A percentile compares a stretch with the other conserved stretches of the same genome.
phyloP scores from a whole-genome alignment of 139 green algal species.

The Microglena sp. region DNA sequence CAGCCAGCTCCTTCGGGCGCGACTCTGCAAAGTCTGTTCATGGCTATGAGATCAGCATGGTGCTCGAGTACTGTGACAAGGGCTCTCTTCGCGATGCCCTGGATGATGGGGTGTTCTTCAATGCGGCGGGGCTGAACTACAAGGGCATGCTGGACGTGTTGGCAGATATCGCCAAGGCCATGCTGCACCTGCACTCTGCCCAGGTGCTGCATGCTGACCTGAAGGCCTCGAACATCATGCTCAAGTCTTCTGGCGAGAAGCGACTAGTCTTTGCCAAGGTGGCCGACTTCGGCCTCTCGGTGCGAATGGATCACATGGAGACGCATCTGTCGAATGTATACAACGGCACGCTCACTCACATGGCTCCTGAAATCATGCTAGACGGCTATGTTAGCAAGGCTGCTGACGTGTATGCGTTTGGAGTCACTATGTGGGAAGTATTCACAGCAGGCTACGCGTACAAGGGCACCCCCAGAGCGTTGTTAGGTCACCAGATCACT shows the following conservation, averaged over 20 bases:
- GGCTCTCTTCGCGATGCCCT: conserved; percentile 29
- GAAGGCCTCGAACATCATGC: conserved; percentile 31
- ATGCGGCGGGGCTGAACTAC: conserved; percentile 5
- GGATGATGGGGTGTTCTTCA: not conserved
- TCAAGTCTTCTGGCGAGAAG: conserved; percentile 20
- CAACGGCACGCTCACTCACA: conserved; percentile 36
- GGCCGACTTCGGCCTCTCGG: conserved; percentile 36
- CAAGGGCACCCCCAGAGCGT: conserved; percentile 10
- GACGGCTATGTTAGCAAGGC: conserved; percentile 38
- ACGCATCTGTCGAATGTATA: conserved; percentile 23
- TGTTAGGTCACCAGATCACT: conserved; percentile 19
- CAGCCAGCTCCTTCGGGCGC: too few relatives aligned
- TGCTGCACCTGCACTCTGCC: conserved; percentile 31
- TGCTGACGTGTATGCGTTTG: conserved; percentile 31
- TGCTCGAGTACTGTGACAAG: conserved; percentile 47
- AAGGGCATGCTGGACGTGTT: conserved; percentile 33
- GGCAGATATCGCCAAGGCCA: conserved; percentile 27
- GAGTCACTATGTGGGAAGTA: conserved; percentile 44
- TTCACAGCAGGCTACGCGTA: conserved; percentile 16
- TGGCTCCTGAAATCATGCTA: conserved; percentile 35
- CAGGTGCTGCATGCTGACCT: conserved; percentile 35
- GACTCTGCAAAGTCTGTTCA: too few relatives aligned
- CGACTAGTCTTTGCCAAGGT: conserved; percentile 6
- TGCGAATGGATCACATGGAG: conserved; percentile 21
- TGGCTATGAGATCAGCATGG: conserved; percentile 40